Evolutionary conservation across 108 stramenopile genomes (phyloP), one percentile per base, ranked within the genome.

Genomic region (Cyclotella atomus): DNA sequence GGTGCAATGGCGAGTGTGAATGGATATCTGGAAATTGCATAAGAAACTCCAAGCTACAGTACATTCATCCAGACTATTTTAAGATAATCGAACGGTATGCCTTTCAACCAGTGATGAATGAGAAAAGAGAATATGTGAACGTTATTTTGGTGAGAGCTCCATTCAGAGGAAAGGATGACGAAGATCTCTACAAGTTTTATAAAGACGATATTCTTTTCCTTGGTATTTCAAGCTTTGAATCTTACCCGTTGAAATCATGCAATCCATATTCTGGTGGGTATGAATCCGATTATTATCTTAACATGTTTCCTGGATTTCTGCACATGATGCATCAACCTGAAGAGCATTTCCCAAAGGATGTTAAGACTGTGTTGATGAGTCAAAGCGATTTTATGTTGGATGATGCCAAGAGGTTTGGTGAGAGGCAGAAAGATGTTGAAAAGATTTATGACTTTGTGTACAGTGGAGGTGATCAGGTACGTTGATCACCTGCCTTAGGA

Each of bases 381-480:
- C 78, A 79, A 50, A 65, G 64, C 19, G 78, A 79, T 61, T 79
- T 79, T 47, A 79, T 61, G 59, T 45, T 71, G 38, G 78, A 79
- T n/a, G 78, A 43, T 34, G 30, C 78, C 0, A 59, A 47, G 15
- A 29, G 14, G 8, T 68, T 68, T 50, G 70, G 71, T 16, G 17
- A 33, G 23, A 28, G 65, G 19, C 71, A 72, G 36, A 46, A 21
- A 24, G 19, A 64, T 23, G 63, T 47, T 25, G 71, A 79, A 34
- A 79, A 72, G 71, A 44, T 79, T 28, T 79, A 79, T 23, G 78
- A 79, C 57, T 79, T 79, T 72, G 78, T 79, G 19, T 79, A 79
- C 38, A 71, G 70, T n/a, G 78, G 78, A 45, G 78, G 78, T 32
- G 72, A 73, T 44, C 72, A 73, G 32, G 67, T 68, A 20, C 12